Evolutionary conservation across 2,329 filamentous ascomycete genomes (phyloP).

Genomic region (Diaporthe batatas): DNA sequence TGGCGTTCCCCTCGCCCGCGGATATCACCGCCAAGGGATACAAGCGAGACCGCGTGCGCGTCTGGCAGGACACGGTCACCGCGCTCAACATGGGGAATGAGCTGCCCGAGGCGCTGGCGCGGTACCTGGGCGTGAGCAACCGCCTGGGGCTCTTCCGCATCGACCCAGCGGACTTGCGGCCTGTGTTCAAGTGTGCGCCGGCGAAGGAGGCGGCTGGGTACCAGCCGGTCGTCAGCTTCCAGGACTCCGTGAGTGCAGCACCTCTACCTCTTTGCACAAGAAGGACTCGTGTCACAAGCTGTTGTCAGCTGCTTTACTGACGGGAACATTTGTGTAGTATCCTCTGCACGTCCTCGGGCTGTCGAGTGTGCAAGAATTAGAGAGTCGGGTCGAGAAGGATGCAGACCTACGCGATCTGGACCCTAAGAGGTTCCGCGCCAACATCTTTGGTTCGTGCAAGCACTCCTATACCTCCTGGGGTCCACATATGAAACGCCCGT

Average conservation of each 20-base stretch:
- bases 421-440: constrained; percentile 76
- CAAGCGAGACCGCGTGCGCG: constrained; percentile 69
- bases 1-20: constrained; percentile 69
- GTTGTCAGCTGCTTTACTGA: constrained; percentile 11
- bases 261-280: neutral
- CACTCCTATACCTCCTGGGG: neutral
- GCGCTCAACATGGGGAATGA: constrained; percentile 71
- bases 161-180: constrained; percentile 67
- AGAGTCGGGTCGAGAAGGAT: constrained; percentile 65
- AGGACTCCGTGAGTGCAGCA: constrained; percentile 71
- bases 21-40: constrained; percentile 73
- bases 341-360: constrained; percentile 78
- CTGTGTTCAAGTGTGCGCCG: constrained; percentile 73
- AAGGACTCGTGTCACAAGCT: neutral
- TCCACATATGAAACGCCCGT: neutral
- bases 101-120: constrained; percentile 71
- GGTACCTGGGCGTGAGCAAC: constrained; percentile 76
- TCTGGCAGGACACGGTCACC: constrained; percentile 71
- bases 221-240: constrained; percentile 75
- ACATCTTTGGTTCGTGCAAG: constrained; percentile 72
- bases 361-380: constrained; percentile 72
- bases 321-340: constrained; percentile 61
- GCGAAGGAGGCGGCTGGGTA: constrained; percentile 70
- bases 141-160: constrained; percentile 77
- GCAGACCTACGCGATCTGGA: constrained; percentile 66